Conservation (phyloP, 148 eudicot genomes). For the Salicornia ramosissima region DNA sequence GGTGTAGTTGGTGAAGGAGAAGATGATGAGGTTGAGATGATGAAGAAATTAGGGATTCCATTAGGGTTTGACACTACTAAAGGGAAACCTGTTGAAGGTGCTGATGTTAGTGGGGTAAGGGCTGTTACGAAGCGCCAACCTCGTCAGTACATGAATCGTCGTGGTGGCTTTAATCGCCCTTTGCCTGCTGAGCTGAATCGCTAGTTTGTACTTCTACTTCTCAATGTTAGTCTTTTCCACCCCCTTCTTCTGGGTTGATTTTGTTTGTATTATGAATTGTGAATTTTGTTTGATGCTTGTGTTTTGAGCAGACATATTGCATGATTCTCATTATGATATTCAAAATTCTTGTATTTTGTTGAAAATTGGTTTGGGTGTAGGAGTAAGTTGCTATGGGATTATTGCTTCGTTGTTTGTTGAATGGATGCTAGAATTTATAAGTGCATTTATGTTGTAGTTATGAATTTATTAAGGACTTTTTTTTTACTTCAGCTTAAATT, state of each 20-base stretch:
- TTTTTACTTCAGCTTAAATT: too few relatives aligned
- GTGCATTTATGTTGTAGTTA: too few relatives aligned
- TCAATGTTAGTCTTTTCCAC: slow-evolving; percentile 4
- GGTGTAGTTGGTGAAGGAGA: slow-evolving; percentile 21
- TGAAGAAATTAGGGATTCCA: slow-evolving; percentile 92
- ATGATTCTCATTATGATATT: neutral
- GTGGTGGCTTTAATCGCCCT: slow-evolving; percentile 97
- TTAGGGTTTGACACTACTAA: slow-evolving; percentile 86
- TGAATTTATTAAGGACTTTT: too few relatives aligned
- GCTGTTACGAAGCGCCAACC: slow-evolving; percentile 91
- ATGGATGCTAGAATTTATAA: too few relatives aligned
- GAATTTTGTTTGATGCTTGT: neutral
- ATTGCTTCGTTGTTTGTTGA: too few relatives aligned
- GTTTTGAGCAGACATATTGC: neutral
- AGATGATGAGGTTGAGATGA: slow-evolving; percentile 80
- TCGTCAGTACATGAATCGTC: slow-evolving; percentile 91
- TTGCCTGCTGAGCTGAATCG: slow-evolving; percentile 89
- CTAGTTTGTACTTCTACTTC: neutral
- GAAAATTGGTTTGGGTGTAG: too few relatives aligned
- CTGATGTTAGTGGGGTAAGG: slow-evolving; percentile 80
- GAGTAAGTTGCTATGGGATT: too few relatives aligned
- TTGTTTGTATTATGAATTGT: neutral
- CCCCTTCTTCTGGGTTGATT: neutral
- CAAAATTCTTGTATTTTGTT: neutral
- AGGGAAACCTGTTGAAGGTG: slow-evolving; percentile 78